phyloP scores from a whole-genome alignment of 2,329 filamentous ascomycete genomes.

The Pseudogymnoascus destructans region DNA sequence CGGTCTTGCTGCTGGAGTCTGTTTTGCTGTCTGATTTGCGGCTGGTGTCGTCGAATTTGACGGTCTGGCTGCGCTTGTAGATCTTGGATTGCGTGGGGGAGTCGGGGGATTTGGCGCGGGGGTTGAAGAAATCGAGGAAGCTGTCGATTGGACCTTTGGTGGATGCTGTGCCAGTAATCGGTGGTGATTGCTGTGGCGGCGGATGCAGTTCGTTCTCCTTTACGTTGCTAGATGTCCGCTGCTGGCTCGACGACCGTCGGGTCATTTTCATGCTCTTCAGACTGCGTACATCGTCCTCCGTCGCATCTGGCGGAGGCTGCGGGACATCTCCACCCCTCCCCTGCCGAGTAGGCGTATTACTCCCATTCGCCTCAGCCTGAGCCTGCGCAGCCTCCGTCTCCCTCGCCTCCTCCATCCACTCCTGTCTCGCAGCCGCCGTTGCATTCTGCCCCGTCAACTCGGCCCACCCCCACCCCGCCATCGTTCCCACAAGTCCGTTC shows the following conservation, averaged over 20 bases:
- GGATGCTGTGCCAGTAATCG: constrained; percentile 28
- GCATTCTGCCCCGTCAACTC: constrained; percentile 65
- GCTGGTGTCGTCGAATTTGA: constrained; percentile 34
- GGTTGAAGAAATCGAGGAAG: constrained; percentile 54
- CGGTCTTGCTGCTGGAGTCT: background rate
- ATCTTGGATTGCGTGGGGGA: constrained; percentile 52
- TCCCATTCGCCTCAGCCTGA: constrained; percentile 21
- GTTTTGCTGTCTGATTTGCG: background rate
- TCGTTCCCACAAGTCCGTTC: constrained; percentile 81
- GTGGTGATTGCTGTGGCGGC: constrained; percentile 11
- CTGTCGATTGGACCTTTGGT: constrained; percentile 2
- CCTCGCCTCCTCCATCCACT: constrained; percentile 15
- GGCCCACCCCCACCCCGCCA: constrained; percentile 89
- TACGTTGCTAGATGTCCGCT: background rate
- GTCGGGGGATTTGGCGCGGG: constrained; percentile 38
- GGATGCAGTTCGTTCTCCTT: constrained; percentile 19
- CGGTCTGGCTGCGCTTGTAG: constrained; percentile 65
- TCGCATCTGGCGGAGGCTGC: constrained; percentile 53
- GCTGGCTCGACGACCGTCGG: background rate
- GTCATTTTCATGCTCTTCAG: constrained; percentile 33
- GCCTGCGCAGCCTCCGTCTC: constrained; percentile 7
- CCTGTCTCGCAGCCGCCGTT: constrained; percentile 18
- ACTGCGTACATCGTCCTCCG: constrained; percentile 47
- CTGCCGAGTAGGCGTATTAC: constrained; percentile 32
- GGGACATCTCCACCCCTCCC: constrained; percentile 45